Evolutionary conservation across 306 rosid species (phyloP).

Genomic region (Castanospermum australe): DNA sequence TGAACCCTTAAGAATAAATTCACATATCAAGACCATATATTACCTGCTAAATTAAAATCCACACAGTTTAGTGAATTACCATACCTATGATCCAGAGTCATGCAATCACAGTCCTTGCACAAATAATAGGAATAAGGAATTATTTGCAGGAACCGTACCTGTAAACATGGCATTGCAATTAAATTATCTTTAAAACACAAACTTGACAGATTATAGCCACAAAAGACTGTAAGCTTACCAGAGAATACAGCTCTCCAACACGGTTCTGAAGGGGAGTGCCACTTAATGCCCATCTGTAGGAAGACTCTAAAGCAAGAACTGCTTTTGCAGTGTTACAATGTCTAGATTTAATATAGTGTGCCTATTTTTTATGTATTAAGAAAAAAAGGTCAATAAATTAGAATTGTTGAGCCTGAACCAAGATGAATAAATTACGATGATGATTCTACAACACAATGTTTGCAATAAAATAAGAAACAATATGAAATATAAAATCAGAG

Average conservation of each 20-base stretch:
- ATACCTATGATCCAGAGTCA: constrained; percentile 80
- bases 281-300: constrained; percentile 90
- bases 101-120: constrained; percentile 95
- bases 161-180: constrained; percentile 34
- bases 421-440: not conserved
- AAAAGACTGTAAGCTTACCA: constrained; percentile 45
- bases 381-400: constrained; percentile 6
- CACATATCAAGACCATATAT: not conserved
- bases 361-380: constrained; percentile 42
- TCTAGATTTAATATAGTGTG: constrained; percentile 76
- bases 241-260: constrained; percentile 82
- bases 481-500: not conserved
- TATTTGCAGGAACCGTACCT: constrained; percentile 86
- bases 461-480: constrained; percentile 4
- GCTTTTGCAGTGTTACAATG: constrained; percentile 78
- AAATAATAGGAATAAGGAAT: constrained; percentile 78
- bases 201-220: not conserved
- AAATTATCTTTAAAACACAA: constrained; percentile 23
- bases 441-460: not conserved
- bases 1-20: not conserved
- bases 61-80: not conserved
- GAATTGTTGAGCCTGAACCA: not conserved
- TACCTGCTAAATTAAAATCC: not conserved
- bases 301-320: constrained; percentile 77
- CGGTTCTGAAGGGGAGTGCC: constrained; percentile 96